These are phyloP conservation scores for Pterula multifida DNA, from an alignment of 1,284 basidiomycete genomes.

Conservation along the genomic window DNA sequence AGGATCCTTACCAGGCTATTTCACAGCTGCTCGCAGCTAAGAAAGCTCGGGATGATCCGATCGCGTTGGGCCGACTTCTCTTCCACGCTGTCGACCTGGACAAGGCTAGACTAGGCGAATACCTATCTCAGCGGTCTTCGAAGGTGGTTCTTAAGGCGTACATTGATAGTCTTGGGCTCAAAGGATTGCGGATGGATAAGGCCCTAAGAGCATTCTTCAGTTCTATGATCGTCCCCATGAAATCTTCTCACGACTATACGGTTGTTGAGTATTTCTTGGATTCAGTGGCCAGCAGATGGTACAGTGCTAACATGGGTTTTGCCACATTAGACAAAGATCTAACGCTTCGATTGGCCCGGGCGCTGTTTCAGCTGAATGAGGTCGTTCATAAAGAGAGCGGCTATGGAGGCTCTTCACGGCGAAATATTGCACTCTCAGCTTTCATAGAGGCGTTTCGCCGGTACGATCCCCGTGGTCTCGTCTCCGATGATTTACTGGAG, in stretches of 20 bases:
- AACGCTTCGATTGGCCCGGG: slow-evolving; percentile 68
- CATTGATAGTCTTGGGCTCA: slow-evolving; percentile 79
- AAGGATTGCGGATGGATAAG: slow-evolving; percentile 75
- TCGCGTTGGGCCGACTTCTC: slow-evolving; percentile 67
- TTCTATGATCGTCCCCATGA: slow-evolving; percentile 61
- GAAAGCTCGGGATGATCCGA: slow-evolving; percentile 45
- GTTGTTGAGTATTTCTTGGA: slow-evolving; percentile 65
- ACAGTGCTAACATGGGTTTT: slow-evolving; percentile 72
- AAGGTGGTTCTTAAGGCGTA: slow-evolving; percentile 72
- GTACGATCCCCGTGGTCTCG: slow-evolving; percentile 55
- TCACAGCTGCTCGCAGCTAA: slow-evolving; percentile 47
- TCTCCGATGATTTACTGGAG: slow-evolving; percentile 64
- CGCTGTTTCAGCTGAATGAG: slow-evolving; percentile 82
- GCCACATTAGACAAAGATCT: slow-evolving; percentile 73
- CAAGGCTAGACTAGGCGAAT: slow-evolving; percentile 71
- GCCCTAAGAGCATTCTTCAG: slow-evolving; percentile 84
- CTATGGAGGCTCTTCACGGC: slow-evolving; percentile 20
- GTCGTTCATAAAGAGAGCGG: slow-evolving; percentile 61
- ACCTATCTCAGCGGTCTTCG: slow-evolving; percentile 62
- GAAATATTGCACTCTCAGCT: slow-evolving; percentile 57
- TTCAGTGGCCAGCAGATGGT: slow-evolving; percentile 82
- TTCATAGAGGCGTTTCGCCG: slow-evolving; percentile 73
- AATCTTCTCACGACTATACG: slow-evolving; percentile 28
- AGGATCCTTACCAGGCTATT: slow-evolving; percentile 66
- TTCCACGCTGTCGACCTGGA: slow-evolving; percentile 83